These are phyloP conservation scores for Filosporella fistucella DNA, from an alignment of 495 filamentous ascomycete genomes.

Conservation along the genomic window DNA sequence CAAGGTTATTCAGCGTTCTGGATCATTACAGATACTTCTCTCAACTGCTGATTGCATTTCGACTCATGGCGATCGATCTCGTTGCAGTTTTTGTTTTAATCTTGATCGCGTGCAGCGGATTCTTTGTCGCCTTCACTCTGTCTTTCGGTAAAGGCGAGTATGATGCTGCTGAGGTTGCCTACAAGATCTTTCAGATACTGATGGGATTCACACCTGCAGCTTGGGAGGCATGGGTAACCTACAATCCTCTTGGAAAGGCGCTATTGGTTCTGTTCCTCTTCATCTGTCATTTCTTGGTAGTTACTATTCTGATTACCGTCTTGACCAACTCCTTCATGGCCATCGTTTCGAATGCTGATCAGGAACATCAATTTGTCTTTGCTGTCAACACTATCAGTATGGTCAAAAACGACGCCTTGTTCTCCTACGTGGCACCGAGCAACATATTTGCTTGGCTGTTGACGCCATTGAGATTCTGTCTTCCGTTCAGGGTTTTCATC, in stretches of 20 bases:
- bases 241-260: conserved; percentile 69
- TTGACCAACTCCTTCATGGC: conserved; percentile 92
- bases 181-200: conserved; percentile 85
- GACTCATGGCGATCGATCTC: conserved; percentile 87
- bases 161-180: conserved; percentile 66
- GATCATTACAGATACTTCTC: conserved; percentile 96
- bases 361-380: conserved; percentile 92
- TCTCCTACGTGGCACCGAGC: conserved; percentile 84
- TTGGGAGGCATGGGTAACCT: conserved; percentile 64
- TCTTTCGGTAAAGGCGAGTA: conserved; percentile 64
- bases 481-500: conserved; percentile 77
- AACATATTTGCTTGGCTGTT: conserved; percentile 87
- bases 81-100: conserved; percentile 78
- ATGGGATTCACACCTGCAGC: conserved; percentile 71
- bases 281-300: conserved; percentile 91
- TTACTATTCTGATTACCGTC: conserved; percentile 89
- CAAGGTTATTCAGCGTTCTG: conserved; percentile 82
- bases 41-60: conserved; percentile 85
- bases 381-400: conserved; percentile 92
- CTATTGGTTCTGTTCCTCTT: conserved; percentile 79
- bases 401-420: conserved; percentile 92
- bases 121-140: conserved; percentile 88
- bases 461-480: conserved; percentile 69
- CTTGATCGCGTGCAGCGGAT: conserved; percentile 82
- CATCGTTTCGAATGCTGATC: conserved; percentile 84